Base-by-base conservation (phyloP, 2,329 filamentous ascomycete species). In the Furcasterigmium furcatum region DNA sequence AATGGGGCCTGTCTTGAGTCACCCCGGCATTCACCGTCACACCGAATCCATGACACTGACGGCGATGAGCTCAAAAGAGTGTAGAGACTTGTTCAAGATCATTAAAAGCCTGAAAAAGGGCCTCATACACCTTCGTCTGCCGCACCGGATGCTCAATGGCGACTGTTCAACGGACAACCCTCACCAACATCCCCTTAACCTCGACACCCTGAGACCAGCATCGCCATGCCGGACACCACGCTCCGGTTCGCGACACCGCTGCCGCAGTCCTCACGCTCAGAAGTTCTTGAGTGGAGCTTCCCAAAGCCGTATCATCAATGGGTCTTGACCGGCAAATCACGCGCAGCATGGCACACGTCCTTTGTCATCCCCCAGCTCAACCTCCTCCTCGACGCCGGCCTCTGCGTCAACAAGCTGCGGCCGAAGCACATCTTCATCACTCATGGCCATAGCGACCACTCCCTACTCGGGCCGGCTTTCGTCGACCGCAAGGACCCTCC, bases 301-400 rank as follows among this genome's bases (percentile, higher is more conserved):
- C 71, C 72, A 7, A 65, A 63, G 25, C 72, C 71, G 0, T 62
- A 68, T 49, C 58, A 62, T 42, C 64, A 71, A 40, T 63, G 63
- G 45, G 60, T 70, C 4, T 61, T 76, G 9, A 73, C 71, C 2
- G 73, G 73, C 44, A 65, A 65, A 21, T 76, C 72, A 8, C 68
- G 72, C 13, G 73, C 73, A 7, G 72, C 72, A 13, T 76, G 72
- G 73, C 72, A 76, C 56, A 76, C 73, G 3, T 74, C 71, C 5
- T 76, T 76, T 47, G 59, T 76, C 38, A 66, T 76, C 42, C 72
- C 73, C 2, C 68, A 74, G 49, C 68, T 76, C 42, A 71, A 74
- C 46, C 61, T 76, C 21, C 66, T 76, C 4, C 70, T 76, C 27
- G 73, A 76, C 55, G 71, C 72, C 3, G 73, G 73, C 2, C 62